Evolutionary conservation across 2,329 filamentous ascomycete species (phyloP), one percentile per base, ranked within the genome.

Genomic region (Ilyonectria destructans): DNA sequence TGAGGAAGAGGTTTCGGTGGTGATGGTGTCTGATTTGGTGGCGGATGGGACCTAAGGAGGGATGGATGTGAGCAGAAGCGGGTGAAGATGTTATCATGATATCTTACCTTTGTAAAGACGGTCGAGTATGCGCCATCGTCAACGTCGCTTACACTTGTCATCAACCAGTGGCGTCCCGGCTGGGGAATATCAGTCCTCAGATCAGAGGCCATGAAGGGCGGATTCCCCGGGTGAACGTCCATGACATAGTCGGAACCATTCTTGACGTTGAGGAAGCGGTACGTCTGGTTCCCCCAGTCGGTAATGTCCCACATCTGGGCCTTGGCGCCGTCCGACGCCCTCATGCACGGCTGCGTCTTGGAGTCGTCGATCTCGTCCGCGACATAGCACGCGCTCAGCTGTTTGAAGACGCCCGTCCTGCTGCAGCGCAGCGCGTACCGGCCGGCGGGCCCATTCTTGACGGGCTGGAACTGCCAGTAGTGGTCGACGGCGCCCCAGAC

Each of bases 291-390:
- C 2, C 72, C 74, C 78, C 78, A 80, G 43, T 74, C 61, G 8
- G 74, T 67, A 1, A 82, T 64, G 23, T 81, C 79, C 80, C 80
- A 82, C 65, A 79, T 74, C 58, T 82, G 80, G 10, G 61, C 67
- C 8, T 77, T 69, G 29, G 69, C 70, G 19, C 76, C 75, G 37
- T 74, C 67, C 15, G 77, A 72, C 1, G 60, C 62, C 35, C 62
- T 61, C 60, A 82, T 62, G 58, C 80, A 82, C 1, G 78, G 74
- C 17, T 71, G 70, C 12, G 80, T 82, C 48, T 71, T 71, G 21
- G 65, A 70, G 3, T 71, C 62, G 46, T 77, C 66, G 3, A 75
- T 66, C 67, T 79, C 77, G 6, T 73, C 62, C 0, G 56, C 17
- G 13, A 58, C 49, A 54, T 69, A 77, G 71, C 80, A 82, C 9